These are phyloP conservation scores for Diaporthe sp. DNA, from an alignment of 2,329 filamentous ascomycete species.

Conservation along the genomic window DNA sequence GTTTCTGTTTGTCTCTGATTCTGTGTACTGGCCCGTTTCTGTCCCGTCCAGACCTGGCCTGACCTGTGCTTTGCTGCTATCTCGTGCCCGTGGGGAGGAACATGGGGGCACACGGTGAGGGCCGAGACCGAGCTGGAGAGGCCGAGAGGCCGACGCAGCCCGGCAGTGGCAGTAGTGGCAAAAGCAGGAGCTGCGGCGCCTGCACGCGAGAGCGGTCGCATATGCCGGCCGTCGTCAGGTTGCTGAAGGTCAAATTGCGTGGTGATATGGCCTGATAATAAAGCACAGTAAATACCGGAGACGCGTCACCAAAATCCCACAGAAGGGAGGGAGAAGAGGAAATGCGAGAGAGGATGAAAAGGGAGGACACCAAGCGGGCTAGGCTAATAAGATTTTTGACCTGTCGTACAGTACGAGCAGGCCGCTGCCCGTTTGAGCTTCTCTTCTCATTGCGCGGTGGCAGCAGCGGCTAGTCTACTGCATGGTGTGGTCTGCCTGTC, in stretches of 20 bases:
- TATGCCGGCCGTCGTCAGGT: not conserved
- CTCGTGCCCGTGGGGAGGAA: not conserved
- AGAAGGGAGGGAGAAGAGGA: not conserved
- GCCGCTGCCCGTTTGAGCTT: conserved; percentile 20
- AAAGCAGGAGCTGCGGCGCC: conserved; percentile 8
- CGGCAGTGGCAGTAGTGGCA: conserved; percentile 9
- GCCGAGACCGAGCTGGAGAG: conserved; percentile 19
- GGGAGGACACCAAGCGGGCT: conserved; percentile 15
- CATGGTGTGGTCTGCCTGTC: conserved; percentile 10
- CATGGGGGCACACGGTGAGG: conserved; percentile 1
- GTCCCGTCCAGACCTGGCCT: not conserved
- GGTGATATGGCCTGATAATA: not conserved
- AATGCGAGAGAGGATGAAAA: not conserved
- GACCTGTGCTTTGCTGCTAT: conserved; percentile 12
- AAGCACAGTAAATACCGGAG: not conserved
- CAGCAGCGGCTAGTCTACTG: conserved; percentile 22
- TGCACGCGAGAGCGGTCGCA: not conserved
- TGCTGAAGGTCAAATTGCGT: no score
- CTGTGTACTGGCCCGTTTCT: not conserved
- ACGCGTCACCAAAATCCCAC: not conserved
- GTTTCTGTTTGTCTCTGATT: not conserved
- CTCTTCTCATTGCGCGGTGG: not conserved
- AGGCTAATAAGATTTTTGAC: conserved; percentile 26
- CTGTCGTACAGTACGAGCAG: conserved; percentile 10
- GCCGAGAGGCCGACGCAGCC: conserved; percentile 12